Base-by-base conservation (phyloP, 495 filamentous ascomycete species). In the Hyphodiscus hymeniophilus region DNA sequence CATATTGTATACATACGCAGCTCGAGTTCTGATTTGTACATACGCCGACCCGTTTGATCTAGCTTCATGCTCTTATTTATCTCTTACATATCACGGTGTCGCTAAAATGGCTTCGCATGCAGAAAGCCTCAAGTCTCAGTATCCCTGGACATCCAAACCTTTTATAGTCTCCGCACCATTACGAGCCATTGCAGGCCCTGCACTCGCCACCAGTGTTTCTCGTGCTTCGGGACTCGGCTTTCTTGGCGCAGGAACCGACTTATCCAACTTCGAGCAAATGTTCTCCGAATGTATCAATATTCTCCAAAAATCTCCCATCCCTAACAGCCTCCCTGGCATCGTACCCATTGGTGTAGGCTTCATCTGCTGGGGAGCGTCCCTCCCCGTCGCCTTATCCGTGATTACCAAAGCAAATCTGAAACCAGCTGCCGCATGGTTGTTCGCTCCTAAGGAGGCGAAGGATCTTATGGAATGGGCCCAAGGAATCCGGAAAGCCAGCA, bases 391-490 rank as follows among this genome's bases (percentile, higher is more conserved):
- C 0, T 45, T 55, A 7, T 72, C 77, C 1, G 50, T 74, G 12
- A 35, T 63, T 0, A 58, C 66, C 0, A 65, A 82, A 11, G 44
- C 60, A 24, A 58, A 64, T 12, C 70, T 70, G 56, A 68, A 64
- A 8, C 86, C 86, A 0, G 72, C 71, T 17, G 86, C 84, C 1
- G 74, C 69, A 11, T 91, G 86, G 86, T 64, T 91, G 7, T 89
- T 79, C 50, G 83, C 84, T 0, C 78, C 84, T 1, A 39, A 66
- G 2, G 63, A 69, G 0, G 60, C 67, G 12, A 24, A 55, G 0
- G 72, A 83, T 8, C 62, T 83, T 3, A 63, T 73, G 4, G 39
- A 48, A 0, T 89, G 84, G 84, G 68, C 77, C 0, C 48, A 54
- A 3, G 46, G 55, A 6, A 70, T 84, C 18, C 70, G 76, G 8